These are phyloP conservation scores for Pseudocercospora macadamiae DNA, from an alignment of 2,329 filamentous ascomycete species.

Conservation along the genomic window DNA sequence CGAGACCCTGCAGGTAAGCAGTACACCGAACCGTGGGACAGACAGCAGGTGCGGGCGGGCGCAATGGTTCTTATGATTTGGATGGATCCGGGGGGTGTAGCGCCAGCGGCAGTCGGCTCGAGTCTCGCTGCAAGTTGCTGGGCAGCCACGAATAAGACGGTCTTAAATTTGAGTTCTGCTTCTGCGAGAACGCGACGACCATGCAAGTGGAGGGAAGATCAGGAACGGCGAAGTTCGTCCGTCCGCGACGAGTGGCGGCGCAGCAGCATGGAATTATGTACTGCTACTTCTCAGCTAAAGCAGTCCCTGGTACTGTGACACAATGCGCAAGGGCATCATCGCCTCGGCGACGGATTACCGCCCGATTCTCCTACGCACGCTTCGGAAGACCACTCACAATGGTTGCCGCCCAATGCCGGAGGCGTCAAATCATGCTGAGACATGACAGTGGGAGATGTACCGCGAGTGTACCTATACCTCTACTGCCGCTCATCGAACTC, in stretches of 20 bases:
- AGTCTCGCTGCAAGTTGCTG: background rate
- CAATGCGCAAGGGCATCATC: background rate
- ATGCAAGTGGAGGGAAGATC: background rate
- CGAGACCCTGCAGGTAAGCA: conserved; percentile 5
- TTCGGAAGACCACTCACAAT: background rate
- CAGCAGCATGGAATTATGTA: background rate
- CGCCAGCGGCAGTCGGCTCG: conserved; percentile 4
- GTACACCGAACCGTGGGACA: background rate
- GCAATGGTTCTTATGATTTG: conserved; percentile 5
- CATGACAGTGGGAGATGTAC: too few relatives aligned
- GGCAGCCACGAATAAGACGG: conserved; percentile 3
- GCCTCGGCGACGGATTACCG: background rate
- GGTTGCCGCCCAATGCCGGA: background rate
- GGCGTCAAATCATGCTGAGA: background rate
- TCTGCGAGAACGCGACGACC: background rate
- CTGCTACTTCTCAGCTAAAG: background rate
- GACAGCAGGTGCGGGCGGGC: background rate
- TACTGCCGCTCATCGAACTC: too few relatives aligned
- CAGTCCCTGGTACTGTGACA: background rate
- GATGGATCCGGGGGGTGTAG: background rate
- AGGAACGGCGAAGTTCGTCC: conserved; percentile 4
- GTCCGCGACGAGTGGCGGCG: background rate
- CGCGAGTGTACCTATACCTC: too few relatives aligned
- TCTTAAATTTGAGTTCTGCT: background rate
- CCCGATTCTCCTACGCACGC: background rate